Evolutionary conservation across 2,329 filamentous ascomycete genomes (phyloP), one percentile per base, ranked within the genome.

Genomic region (Clonostachys rosea): DNA sequence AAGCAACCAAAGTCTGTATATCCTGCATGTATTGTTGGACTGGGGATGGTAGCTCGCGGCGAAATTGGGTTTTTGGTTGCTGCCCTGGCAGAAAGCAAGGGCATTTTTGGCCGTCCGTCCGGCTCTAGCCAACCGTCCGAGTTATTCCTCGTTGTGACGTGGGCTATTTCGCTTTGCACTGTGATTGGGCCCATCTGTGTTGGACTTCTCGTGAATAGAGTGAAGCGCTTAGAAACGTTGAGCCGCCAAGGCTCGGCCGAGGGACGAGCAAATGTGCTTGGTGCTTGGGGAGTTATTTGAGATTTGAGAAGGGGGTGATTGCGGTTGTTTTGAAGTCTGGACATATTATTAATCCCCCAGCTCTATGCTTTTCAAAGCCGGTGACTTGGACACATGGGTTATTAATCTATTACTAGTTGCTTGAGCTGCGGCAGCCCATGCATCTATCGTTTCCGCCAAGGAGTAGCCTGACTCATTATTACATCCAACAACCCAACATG

Each of bases 1-100:
- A 36, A 44, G 34, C 80, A 77, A 43, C 78, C 82, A 0, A 63
- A 75, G 4, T 89, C 85, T 0, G 66, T 88, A 1, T 85, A 89
- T 51, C 86, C 87, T 1, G 75, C 82, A 0, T 71, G 76, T 0
- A 81, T 91, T 4, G 65, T 91, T 0, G 83, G 83, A 1, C 70
- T 77, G 16, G 75, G 71, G 4, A 92, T 92, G 87, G 78, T 86
- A 0, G 81, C 87, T 0, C 74, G 87, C n/a, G 87, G 88, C 1
- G 88, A 94, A 60, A 89, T 92, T 34, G 87, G 87, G 0, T 90
- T 90, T 51, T 62, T 92, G 40, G 89, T 94, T 50, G 83, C 84
- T 1, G 81, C 84, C 0, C 62, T 91, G 0, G 85, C 85, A 0
- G 75, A 88, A 55, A 74, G 68, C 42, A 68, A 71, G 2, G 68